Base-by-base conservation (phyloP, 192 early-diverging fungal genomes). In the Backusella liffmaniae region DNA sequence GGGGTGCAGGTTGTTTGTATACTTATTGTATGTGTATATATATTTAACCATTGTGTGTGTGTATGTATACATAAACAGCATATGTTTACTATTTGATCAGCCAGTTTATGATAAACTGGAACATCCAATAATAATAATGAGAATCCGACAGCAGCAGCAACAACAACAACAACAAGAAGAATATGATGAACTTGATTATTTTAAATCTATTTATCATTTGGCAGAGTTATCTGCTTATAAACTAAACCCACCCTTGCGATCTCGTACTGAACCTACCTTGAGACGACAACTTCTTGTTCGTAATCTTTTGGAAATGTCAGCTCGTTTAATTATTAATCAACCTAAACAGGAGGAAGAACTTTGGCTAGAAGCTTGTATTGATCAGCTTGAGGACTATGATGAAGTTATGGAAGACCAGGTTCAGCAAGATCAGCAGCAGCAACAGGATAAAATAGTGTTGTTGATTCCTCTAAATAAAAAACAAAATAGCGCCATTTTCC, bases 361-460 rank as follows among this genome's bases (percentile, higher is more conserved):
- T 6, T 80, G 79, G 79, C 32, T 80, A 36, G 79, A 80, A 32
- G 67, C 71, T 51, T 80, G 79, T 39, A 77, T 80, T 62, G 67
- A 74, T 66, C 71, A 80, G 29, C 46, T 80, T 12, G 71, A 73
- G 30, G 46, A 74, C 16, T 46, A 74, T 30, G 77, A 71, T 26
- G 32, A 71, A 12, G 49, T 53, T 8, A 67, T 74, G 51, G 78
- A 76, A n/a, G 78, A 73, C 16, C 46, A 49, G 18, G 18, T n/a
- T n/a, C 39, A 49, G 4, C 4, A 73, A 39, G 62, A 72, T 30
- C 16, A 65, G 30, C 32, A 73, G 32, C 42, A 21, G 0, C 21
- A 13, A 15, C 34, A 72, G 34, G 66, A 62, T 12, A 62, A 62
- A 68, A 39, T 66, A 59, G 72, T 36, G n/a, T n/a, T 69, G 35